Base-by-base conservation (phyloP, 2,329 filamentous ascomycete genomes). In the Teratosphaeriaceae sp. region DNA sequence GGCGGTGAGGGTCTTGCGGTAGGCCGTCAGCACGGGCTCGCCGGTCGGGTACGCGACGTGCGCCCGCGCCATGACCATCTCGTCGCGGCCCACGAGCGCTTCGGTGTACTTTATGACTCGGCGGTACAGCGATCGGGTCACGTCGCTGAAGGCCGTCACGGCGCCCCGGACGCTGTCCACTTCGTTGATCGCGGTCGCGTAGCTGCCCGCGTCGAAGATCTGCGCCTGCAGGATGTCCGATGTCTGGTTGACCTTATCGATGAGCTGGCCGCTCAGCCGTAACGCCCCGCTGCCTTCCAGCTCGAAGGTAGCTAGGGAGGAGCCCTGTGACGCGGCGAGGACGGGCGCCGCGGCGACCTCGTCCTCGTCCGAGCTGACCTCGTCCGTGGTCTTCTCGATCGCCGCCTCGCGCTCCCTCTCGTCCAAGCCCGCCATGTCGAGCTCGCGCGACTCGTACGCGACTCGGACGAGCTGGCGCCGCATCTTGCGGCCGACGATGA, bases 211-310 rank as follows among this genome's bases (percentile, higher is more conserved):
- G 6, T 6, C 19, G 20, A 38, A 13, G 3, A 24, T 8, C 12
- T 7, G 35, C n/a, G 18, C 35, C n/a, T 38, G 11, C 12, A 24
- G 19, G n/a, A 19, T 20, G 12, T 13, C 18, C 3, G 35, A 38
- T 19, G 22, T 38, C 18, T 23, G 12, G 19, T 24, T 13, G 19
- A 38, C 35, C n/a, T 38, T 38, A 20, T 38, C 35, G 20, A 38
- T 6, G 5, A 38, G 35, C 22, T 38, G 35, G 3, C 19, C 35
- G n/a, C 19, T 22, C 11, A 38, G 35, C 19, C 20, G 19, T 9
- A 38, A 16, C 35, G 19, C 35, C 7, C 35, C 35, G 22, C 35
- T 38, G 21, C 23, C 35, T 15, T 24, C 35, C 19, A 38, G 19
- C 4, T 5, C n/a, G 20, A 38, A 38, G 7, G 35, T 38, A 7